Evolutionary conservation across 495 filamentous ascomycete genomes (phyloP).

Genomic region (Xylaria castorea): DNA sequence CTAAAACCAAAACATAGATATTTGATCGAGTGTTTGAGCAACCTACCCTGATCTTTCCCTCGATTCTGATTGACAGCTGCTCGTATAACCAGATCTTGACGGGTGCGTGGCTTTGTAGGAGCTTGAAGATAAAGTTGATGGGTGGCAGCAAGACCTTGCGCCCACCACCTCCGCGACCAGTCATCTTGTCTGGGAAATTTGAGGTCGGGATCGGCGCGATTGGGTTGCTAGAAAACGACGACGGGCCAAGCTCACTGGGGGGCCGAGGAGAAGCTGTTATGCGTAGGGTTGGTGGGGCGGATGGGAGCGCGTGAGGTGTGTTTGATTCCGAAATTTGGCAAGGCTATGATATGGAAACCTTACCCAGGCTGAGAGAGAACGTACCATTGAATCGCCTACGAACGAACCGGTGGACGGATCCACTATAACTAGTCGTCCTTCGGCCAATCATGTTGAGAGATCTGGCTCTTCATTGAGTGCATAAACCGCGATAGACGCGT

Average conservation of each 20-base stretch:
- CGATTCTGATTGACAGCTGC: conserved; percentile 89
- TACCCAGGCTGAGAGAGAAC: conserved; percentile 7
- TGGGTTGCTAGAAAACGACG: neutral
- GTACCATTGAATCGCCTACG: neutral
- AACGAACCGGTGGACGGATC: neutral
- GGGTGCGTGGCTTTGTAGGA: conserved; percentile 79
- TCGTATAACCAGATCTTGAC: conserved; percentile 98
- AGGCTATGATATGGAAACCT: conserved; percentile 26
- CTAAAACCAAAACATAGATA: neutral
- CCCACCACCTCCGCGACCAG: conserved; percentile 77
- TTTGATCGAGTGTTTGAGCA: neutral
- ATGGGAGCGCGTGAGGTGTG: conserved; percentile 5
- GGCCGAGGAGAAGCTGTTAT: conserved; percentile 19
- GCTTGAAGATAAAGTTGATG: conserved; percentile 98
- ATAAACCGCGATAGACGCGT: conserved; percentile 15
- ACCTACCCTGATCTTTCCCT: conserved; percentile 89
- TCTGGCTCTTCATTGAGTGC: neutral
- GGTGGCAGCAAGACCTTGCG: conserved; percentile 93
- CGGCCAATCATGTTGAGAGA: neutral
- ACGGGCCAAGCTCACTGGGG: neutral
- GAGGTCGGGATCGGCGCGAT: neutral
- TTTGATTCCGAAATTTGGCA: conserved; percentile 30
- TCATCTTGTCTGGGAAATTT: conserved; percentile 62
- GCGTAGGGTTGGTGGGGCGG: conserved; percentile 15
- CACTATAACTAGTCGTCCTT: neutral